phyloP scores from a whole-genome alignment of 73 alveolate species.

The Paramecium octaurelia region DNA sequence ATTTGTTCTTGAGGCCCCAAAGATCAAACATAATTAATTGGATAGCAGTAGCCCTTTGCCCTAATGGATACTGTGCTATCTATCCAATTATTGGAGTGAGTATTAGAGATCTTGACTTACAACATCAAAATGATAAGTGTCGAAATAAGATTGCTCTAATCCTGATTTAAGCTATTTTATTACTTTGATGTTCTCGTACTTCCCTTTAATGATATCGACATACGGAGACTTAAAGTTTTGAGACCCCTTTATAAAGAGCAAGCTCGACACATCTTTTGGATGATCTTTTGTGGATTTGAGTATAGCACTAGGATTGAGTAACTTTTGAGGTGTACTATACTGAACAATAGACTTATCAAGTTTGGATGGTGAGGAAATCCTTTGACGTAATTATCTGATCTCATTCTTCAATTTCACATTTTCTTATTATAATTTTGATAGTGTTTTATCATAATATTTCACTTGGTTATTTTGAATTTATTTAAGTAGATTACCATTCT shows the following conservation, averaged over 20 bases:
- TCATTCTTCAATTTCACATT: constrained; percentile 23
- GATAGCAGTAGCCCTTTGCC: background rate
- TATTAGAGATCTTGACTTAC: background rate
- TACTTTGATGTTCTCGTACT: background rate
- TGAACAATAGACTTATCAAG: background rate
- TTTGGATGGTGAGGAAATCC: background rate
- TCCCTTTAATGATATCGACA: background rate
- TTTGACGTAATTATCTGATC: background rate
- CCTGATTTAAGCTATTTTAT: constrained; percentile 20
- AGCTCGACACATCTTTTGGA: background rate
- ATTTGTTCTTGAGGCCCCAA: constrained; percentile 9
- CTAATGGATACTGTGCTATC: background rate
- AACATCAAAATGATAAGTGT: background rate
- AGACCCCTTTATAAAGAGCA: background rate
- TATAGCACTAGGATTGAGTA: constrained; percentile 26
- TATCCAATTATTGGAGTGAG: background rate
- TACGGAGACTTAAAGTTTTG: constrained; percentile 4
- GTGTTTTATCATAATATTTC: background rate
- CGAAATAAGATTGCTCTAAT: background rate
- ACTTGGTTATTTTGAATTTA: background rate
- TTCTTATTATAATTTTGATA: background rate
- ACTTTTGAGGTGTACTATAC: background rate
- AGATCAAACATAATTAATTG: constrained; percentile 10
- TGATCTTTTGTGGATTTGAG: background rate
- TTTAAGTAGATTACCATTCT: background rate